Base-by-base conservation (phyloP, 2,329 filamentous ascomycete genomes). In the Nigrospora osmanthi region DNA sequence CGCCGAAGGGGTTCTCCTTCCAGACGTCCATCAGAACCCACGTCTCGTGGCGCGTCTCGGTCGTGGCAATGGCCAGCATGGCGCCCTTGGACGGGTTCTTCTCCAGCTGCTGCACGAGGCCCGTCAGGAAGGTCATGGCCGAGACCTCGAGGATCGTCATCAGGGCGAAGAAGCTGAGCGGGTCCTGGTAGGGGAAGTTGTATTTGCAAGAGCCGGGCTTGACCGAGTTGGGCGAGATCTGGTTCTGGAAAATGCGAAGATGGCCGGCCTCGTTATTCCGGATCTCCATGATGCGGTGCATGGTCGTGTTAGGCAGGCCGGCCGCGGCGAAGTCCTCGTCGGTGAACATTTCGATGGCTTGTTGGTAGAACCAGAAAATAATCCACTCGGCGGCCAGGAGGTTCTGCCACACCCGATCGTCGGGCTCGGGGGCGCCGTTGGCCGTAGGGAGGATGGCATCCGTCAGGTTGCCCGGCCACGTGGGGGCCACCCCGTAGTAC, bases 221-320 rank as follows among this genome's bases (percentile, higher is more conserved):
- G 23, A 68, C 49, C 2, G 64, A 69, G 3, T 57, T 64, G n/a
- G 55, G 47, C 1, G 64, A 68, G 38, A 71, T 71, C 33, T 62
- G 55, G 45, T 66, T 62, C 47, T 70, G 67, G 53, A 72, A 71
- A 45, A 70, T 67, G 23, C 63, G 58, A 14, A 70, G 51, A 47
- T 71, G 67, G 4, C 68, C 68, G 15, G 68, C 68, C 53, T 72
- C 69, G 37, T 70, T 71, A 48, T 72, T 63, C 7, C 68, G 61
- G 43, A 71, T 71, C 47, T 70, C 61, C 46, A 30, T 49, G 45
- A 56, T 49, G 41, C 52, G 52, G 40, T 52, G 35, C 40, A 55
- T 54, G 11, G 69, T 71, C 5, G 51, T 65, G 39, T 68, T 65
- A 6, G 64, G 64, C 28, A 65, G 49, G 39, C 53, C 54, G 30